A percentile compares a stretch with the other conserved stretches of the same genome.
These are phyloP conservation scores for Ophiocordyceps sinensis DNA, from an alignment of 2,329 filamentous ascomycete species.

Conservation along the genomic window DNA sequence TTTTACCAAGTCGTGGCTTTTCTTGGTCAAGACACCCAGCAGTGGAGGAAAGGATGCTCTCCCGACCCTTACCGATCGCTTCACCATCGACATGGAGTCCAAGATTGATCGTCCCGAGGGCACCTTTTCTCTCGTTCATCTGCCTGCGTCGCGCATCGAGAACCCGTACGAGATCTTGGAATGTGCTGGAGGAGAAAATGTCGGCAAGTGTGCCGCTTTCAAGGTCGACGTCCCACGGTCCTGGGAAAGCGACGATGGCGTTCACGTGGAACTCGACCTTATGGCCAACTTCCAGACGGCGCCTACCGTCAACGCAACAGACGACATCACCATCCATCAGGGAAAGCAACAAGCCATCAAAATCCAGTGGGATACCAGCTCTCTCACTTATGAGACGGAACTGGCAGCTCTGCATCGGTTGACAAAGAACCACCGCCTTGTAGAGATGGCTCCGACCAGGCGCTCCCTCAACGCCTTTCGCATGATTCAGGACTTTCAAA, in stretches of 20 bases:
- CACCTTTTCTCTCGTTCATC: conserved; percentile 10
- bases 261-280: conserved; percentile 28
- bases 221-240: conserved; percentile 19
- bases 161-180: conserved; percentile 16
- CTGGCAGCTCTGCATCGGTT: conserved; percentile 15
- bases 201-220: conserved; percentile 15
- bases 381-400: conserved; percentile 17
- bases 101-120: conserved; percentile 8
- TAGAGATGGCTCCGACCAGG: conserved; percentile 6
- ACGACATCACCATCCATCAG: conserved; percentile 6
- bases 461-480: conserved; percentile 14
- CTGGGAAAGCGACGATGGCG: conserved; percentile 10
- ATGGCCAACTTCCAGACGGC: conserved; percentile 51
- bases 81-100: conserved; percentile 13
- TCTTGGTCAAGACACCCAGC: conserved; percentile 13
- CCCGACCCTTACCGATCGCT: conserved; percentile 13
- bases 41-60: conserved; percentile 8
- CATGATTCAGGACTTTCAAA: conserved; percentile 17
- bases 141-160: conserved; percentile 11
- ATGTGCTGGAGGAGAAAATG: not conserved
- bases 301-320: conserved; percentile 18
- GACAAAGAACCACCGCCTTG: conserved; percentile 6
- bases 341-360: conserved; percentile 8
- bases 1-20: conserved; percentile 17
- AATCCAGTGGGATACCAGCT: conserved; percentile 13